Evolutionary conservation across 768 basidiomycete genomes (phyloP), one percentile per base, ranked within the genome.

Genomic region (Rossbeevera mucosa): DNA sequence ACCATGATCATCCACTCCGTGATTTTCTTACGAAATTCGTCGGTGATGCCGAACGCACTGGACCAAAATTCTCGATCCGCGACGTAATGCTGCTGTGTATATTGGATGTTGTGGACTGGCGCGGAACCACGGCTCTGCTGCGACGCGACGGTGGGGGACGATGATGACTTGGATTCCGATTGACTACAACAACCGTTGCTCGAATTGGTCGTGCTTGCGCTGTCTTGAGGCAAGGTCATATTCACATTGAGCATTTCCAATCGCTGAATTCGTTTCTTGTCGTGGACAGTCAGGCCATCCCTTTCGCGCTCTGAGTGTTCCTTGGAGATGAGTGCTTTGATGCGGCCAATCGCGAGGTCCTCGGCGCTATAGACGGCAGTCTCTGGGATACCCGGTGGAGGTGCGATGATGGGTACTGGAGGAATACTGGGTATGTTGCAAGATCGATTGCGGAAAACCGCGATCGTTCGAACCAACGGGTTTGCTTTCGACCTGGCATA

Each of bases 401-500:
- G 82, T 4, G 80, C 80, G 13, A 84, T 78, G 49, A 82, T 73
- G 0, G 82, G 82, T 0, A 82, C 74, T 0, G 59, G 51, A 5
- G 61, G 57, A 5, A 61, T 67, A 8, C 18, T 3, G 0, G 54
- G 48, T 1, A 40, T 20, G 84, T 82, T 44, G 76, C 11, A 56
- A 2, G 51, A 53, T 22, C 33, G 29, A 16, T 14, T 46, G 4
- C 45, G 50, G 13, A 57, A 52, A 8, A 58, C 5, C 7, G 47
- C 31, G 5, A 60, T 26, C 3, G 67, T 69, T 29, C 67, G 62
- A 24, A 22, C 21, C 21, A 69, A 20, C 0, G 67, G 64, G 30
- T 70, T 56, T 18, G 57, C 54, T 43, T 33, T 63, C 6, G 66
- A 63, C 24, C 53, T 50, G 1, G 44, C 33, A 4, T 71, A 63